Evolutionary conservation across 2,329 filamentous ascomycete genomes (phyloP).

Genomic region (Fusarium vanettenii): DNA sequence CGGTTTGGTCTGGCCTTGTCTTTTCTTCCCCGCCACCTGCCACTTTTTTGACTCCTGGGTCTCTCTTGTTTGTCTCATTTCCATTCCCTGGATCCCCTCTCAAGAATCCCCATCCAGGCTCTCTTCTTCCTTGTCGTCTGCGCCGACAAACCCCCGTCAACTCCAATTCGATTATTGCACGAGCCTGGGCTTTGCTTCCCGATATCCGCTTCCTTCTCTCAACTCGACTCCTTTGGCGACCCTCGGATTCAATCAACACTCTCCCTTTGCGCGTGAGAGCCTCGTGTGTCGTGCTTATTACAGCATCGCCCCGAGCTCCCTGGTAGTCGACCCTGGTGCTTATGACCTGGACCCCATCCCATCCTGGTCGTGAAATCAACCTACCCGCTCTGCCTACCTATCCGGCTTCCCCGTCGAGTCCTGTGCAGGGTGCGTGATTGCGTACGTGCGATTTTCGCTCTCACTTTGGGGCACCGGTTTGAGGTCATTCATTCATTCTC

Average conservation of each 20-base stretch:
- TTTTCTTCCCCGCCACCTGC: conserved; percentile 32
- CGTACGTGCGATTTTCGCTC: conserved; percentile 39
- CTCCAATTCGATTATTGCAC: conserved; percentile 2
- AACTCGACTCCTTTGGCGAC: conserved; percentile 19
- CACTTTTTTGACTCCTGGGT: conserved; percentile 21
- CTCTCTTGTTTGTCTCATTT: conserved; percentile 34
- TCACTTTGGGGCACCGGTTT: conserved; percentile 23
- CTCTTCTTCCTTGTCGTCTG: conserved; percentile 18
- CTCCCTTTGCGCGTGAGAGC: conserved; percentile 22
- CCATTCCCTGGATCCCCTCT: conserved; percentile 18
- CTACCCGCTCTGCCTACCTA: conserved; percentile 37
- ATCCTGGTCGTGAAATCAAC: conserved; percentile 35
- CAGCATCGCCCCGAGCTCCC: conserved; percentile 34
- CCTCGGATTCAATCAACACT: conserved; percentile 17
- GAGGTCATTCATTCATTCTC: conserved; percentile 9
- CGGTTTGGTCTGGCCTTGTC: conserved; percentile 18
- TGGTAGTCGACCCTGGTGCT: conserved; percentile 28
- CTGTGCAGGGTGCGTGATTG: conserved; percentile 36
- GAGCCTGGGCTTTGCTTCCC: conserved; percentile 21
- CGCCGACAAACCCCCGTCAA: conserved; percentile 12
- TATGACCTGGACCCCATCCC: conserved; percentile 24
- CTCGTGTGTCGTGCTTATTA: conserved; percentile 27
- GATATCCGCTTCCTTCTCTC: neutral
- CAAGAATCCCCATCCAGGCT: neutral
- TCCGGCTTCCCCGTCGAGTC: conserved; percentile 43